Base-by-base conservation (phyloP, 148 eudicot species). In the Chenopodium suecicum region DNA sequence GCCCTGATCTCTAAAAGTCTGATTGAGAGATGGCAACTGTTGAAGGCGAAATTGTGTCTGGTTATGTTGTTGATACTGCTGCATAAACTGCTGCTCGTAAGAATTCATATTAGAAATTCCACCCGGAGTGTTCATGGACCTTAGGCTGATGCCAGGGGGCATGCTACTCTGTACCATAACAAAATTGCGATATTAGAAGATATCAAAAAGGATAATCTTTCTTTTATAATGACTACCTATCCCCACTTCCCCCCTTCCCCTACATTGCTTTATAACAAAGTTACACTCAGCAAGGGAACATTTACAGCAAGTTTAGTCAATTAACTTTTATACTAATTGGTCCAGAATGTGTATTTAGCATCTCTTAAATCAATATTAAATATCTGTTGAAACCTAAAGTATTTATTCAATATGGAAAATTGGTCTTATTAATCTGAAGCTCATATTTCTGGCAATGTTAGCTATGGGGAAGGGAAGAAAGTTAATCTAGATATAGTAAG, bases 11-110 rank as follows among this genome's bases (percentile, higher is more conserved):
- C 98, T 90, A 69, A 88, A 88, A 63, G 88, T 82, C 81, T 92
- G 98, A 81, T 88, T 92, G 23, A 85, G 81, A 81, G 93, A 84
- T 31, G 98, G 91, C 86, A 91, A 82, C 82, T 88, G 97, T 74
- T 94, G 98, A 65, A 94, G 86, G 66, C 93, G 94, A 74, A 92
- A 94, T 81, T 89, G 98, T 60, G 89, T 85, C 70, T 89, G 95
- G 83, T 83, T 90, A 60, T 91, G 97, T 60, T 91, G 98, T 81
- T 91, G 98, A 82, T 92, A 92, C 60, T 92, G 97, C 87, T 92
- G 97, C 70, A 94, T 85, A 32, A 92, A 85, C 84, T 91, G 98
- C 79, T 82, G 88, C 78, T 86, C 88, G 66, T 83, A 83, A 71
- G 85, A 83, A 73, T 81, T 75, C 81, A 83, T 86, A 41, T 82